Evolutionary conservation across 768 basidiomycete species (phyloP), one percentile per base, ranked within the genome.

Genomic region (Cantharellus anzutake): DNA sequence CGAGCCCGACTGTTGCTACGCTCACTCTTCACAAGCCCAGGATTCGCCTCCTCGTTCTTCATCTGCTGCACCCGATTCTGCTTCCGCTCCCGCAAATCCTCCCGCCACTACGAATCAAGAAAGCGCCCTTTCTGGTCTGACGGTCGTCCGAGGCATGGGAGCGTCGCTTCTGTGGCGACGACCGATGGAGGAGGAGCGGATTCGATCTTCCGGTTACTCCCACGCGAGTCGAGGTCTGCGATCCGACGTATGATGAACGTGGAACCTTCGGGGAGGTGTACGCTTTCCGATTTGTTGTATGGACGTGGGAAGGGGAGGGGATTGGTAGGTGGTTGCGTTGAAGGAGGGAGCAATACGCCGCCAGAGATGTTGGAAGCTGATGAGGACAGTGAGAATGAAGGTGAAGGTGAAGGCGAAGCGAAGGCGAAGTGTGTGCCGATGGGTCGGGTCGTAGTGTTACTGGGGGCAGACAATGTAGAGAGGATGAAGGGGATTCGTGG

Each of bases 121-220:
- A 7, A 48, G 11, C 44, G 7, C 44, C 44, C 11, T 48, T 20
- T 48, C 11, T 20, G 44, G 44, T 7, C 11, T 20, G 44, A 20
- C 44, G 20, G 44, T 48, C 44, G 44, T 48, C 20, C 44, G 11
- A 7, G 44, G 11, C 44, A 48, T 48, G 44, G 20, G 44, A 48
- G 44, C 44, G 44, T 7, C 20, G 20, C 44, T 20, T 48, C 44
- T 20, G 44, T 20, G 7, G 44, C 7, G 44, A 20, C 7, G 44
- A 7, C 44, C 11, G 11, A 7, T 7, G 11, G 20, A 48, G 20
- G 7, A 7, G 84, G 86, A 20, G 82, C 89, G 37, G 94, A 98
- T 69, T 92, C 90, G 4, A 96, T 99, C 67, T 98, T 99, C 76
- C 82, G 94, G 20, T 76, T 98, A 5, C 77, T 99, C 34, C 96